Percentiles rank a stretch among this genome's conserved stretches.
phyloP scores from a whole-genome alignment of 2,329 filamentous ascomycete species.

The Fusarium tjaetaba region DNA sequence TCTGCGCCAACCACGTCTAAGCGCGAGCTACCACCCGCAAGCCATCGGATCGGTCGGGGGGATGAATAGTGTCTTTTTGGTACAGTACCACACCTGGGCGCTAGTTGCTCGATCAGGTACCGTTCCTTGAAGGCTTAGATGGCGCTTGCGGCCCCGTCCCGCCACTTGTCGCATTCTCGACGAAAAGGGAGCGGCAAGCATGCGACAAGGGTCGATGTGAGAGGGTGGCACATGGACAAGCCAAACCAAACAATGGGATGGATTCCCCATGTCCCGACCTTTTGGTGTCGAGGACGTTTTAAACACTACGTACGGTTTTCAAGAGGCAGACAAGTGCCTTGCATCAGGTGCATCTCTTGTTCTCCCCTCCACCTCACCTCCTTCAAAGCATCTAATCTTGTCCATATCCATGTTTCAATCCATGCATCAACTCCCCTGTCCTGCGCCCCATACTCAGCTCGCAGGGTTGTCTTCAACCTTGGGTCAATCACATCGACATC shows the following conservation, averaged over 20 bases:
- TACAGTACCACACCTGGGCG: constrained; percentile 26
- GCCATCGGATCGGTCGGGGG: constrained; percentile 26
- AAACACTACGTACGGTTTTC: background rate
- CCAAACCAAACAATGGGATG: constrained; percentile 20
- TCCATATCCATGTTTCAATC: background rate
- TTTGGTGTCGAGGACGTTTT: constrained; percentile 5
- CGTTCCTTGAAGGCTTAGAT: constrained; percentile 43
- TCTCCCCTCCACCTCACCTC: constrained; percentile 9
- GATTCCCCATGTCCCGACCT: background rate
- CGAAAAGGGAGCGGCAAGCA: constrained; percentile 38
- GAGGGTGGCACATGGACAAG: constrained; percentile 27
- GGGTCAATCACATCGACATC: constrained; percentile 30
- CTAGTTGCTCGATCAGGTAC: constrained; percentile 39
- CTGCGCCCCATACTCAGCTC: constrained; percentile 49
- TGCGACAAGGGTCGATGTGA: constrained; percentile 27
- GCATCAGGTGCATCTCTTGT: constrained; percentile 32
- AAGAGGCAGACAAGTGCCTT: constrained; percentile 36
- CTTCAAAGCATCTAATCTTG: constrained; percentile 30
- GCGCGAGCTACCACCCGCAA: constrained; percentile 11
- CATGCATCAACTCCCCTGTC: constrained; percentile 24
- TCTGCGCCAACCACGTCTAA: constrained; percentile 7
- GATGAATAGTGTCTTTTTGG: background rate
- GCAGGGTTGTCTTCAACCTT: constrained; percentile 42
- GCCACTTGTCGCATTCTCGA: constrained; percentile 34
- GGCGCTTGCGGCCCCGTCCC: constrained; percentile 44